Evolutionary conservation across 2,329 filamentous ascomycete species (phyloP).

Genomic region (Trichoderma asperellum): DNA sequence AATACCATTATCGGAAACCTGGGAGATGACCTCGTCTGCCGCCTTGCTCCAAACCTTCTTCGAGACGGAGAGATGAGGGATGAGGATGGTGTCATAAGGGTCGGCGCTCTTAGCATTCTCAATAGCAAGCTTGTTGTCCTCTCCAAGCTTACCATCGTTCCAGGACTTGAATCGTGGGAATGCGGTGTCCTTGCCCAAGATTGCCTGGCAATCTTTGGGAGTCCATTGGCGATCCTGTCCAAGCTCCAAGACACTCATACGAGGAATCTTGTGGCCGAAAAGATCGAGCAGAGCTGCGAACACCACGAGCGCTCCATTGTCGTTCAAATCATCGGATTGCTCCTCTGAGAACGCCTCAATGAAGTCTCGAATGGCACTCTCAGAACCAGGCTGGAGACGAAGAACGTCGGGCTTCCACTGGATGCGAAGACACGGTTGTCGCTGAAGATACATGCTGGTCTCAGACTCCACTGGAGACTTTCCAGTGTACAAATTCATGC

Average conservation of each 20-base stretch:
- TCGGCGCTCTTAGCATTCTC: not conserved
- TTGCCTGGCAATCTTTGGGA: not conserved
- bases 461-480: slow-evolving; percentile 17
- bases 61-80: slow-evolving; percentile 14
- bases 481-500: slow-evolving; percentile 16
- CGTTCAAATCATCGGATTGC: slow-evolving; percentile 19
- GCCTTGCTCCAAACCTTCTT: not conserved
- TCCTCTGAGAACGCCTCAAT: not conserved
- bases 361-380: not conserved
- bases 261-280: slow-evolving; percentile 15
- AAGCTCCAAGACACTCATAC: slow-evolving; percentile 20
- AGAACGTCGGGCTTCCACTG: slow-evolving; percentile 21
- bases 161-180: slow-evolving; percentile 9
- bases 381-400: slow-evolving; percentile 11
- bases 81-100: not conserved
- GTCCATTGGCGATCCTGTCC: slow-evolving; percentile 5
- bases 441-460: slow-evolving; percentile 17
- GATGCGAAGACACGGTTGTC: slow-evolving; percentile 11
- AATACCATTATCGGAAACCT: not conserved
- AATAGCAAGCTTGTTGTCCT: not conserved
- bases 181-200: slow-evolving; percentile 17
- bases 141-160: slow-evolving; percentile 4
- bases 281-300: slow-evolving; percentile 11
- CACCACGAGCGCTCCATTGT: slow-evolving; percentile 6
- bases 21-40: not conserved